Evolutionary conservation across 345 rosid genomes (phyloP).

Genomic region (Angophora floribunda): DNA sequence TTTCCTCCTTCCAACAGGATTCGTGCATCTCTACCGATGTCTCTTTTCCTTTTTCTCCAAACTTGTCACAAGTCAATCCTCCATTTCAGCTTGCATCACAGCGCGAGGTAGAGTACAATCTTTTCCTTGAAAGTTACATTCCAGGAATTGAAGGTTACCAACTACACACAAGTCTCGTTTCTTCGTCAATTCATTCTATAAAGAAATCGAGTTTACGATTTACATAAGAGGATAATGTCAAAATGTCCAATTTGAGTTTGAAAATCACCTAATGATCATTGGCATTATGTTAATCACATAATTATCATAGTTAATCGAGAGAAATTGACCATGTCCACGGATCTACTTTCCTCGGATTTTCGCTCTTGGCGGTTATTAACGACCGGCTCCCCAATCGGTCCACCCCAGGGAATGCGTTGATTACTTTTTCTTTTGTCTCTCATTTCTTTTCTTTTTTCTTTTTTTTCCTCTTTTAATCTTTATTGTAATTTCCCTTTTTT

Average conservation of each 20-base stretch:
- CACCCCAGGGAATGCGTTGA: neutral
- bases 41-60: neutral
- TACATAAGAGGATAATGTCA: neutral
- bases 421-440: neutral
- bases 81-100: neutral
- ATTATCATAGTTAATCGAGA: neutral
- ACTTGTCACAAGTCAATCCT: neutral
- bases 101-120: accelerated
- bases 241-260: neutral
- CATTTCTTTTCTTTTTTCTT: neutral
- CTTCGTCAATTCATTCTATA: neutral
- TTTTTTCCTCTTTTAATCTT: neutral
- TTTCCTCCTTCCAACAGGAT: neutral
- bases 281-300: neutral
- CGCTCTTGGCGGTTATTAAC: neutral
- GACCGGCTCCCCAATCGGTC: neutral
- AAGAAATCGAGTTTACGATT: accelerated
- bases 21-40: accelerated
- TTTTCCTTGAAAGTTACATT: neutral
- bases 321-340: neutral
- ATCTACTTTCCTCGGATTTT: neutral
- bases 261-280: neutral
- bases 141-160: accelerated
- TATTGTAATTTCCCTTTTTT: neutral
- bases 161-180: accelerated